Conservation (phyloP, 2,329 filamentous ascomycete genomes). For the Metarhizium album region DNA sequence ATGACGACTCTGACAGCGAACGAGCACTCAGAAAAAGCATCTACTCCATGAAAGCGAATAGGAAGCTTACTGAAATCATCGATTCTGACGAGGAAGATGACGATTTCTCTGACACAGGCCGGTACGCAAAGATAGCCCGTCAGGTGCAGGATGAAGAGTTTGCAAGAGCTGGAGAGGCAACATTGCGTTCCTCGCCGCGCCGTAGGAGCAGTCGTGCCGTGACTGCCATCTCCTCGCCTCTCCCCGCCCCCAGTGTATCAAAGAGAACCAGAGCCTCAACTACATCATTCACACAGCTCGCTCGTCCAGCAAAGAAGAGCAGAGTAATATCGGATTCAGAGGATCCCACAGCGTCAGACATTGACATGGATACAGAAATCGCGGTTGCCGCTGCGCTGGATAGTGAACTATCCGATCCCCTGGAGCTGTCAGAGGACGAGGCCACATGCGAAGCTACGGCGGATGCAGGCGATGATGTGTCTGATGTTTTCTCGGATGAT, state of each 20-base stretch:
- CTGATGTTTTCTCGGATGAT: slow-evolving; percentile 17
- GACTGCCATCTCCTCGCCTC: slow-evolving; percentile 2
- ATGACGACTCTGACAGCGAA: slow-evolving; percentile 15
- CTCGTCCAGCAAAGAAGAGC: slow-evolving; percentile 19
- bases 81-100: slow-evolving; percentile 28
- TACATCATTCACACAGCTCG: slow-evolving; percentile 7
- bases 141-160: slow-evolving; percentile 25
- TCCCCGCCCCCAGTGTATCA: slow-evolving; percentile 6
- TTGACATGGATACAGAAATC: slow-evolving; percentile 22
- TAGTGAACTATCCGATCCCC: slow-evolving; percentile 6
- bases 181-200: slow-evolving; percentile 4
- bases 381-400: slow-evolving; percentile 15
- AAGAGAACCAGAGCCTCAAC: slow-evolving; percentile 18
- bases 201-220: slow-evolving; percentile 1
- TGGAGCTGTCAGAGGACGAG: slow-evolving; percentile 8
- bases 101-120: slow-evolving; percentile 13
- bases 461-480: background rate
- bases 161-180: slow-evolving; percentile 6
- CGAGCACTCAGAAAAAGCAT: slow-evolving; percentile 29
- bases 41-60: slow-evolving; percentile 35
- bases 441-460: slow-evolving; percentile 9
- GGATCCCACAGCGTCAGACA: slow-evolving; percentile 11
- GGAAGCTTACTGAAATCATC: slow-evolving; percentile 29
- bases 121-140: slow-evolving; percentile 22
- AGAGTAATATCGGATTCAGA: slow-evolving; percentile 21